Percentiles rank a stretch among this genome's conserved stretches.
Conservation (phyloP, 2,329 filamentous ascomycete species). For the Diaporthe citrichinensis region DNA sequence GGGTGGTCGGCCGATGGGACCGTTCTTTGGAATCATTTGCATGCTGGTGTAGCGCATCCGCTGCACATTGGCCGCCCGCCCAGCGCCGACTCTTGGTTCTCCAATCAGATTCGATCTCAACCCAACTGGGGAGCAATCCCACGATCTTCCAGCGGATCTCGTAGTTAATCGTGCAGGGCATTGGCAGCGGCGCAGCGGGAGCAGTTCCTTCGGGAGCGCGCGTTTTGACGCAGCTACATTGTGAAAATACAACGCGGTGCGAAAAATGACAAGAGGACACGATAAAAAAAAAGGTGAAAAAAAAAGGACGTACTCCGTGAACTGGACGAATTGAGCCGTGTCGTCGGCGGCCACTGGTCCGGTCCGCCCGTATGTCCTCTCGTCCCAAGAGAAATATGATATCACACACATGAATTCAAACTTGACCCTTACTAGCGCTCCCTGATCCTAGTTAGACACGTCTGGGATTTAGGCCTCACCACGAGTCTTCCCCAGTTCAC, state of each 20-base stretch:
- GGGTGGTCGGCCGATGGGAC: slow-evolving; percentile 13
- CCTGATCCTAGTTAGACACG: not conserved
- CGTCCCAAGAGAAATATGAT: not conserved
- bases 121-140: not conserved
- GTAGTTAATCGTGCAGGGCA: slow-evolving; percentile 33
- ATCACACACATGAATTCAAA: not conserved
- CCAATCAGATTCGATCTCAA: not conserved
- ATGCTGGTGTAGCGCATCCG: slow-evolving; percentile 12
- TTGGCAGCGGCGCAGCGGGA: not conserved
- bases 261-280: not conserved
- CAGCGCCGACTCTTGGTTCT: slow-evolving; percentile 1
- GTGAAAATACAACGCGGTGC: not conserved
- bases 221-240: not conserved
- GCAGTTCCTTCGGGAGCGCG: not conserved
- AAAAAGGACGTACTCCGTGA: not conserved
- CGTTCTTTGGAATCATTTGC: slow-evolving; percentile 40
- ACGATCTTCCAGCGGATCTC: slow-evolving; percentile 28
- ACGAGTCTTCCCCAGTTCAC: not conserved
- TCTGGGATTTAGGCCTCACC: not conserved
- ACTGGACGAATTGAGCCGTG: not conserved
- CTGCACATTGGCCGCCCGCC: slow-evolving; percentile 7
- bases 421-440: slow-evolving; percentile 19
- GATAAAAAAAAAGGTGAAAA: not conserved
- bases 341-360: not conserved
- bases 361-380: not conserved